These are phyloP conservation scores for Ascosphaera aggregata DNA, from an alignment of 2,329 filamentous ascomycete genomes.

Conservation along the genomic window DNA sequence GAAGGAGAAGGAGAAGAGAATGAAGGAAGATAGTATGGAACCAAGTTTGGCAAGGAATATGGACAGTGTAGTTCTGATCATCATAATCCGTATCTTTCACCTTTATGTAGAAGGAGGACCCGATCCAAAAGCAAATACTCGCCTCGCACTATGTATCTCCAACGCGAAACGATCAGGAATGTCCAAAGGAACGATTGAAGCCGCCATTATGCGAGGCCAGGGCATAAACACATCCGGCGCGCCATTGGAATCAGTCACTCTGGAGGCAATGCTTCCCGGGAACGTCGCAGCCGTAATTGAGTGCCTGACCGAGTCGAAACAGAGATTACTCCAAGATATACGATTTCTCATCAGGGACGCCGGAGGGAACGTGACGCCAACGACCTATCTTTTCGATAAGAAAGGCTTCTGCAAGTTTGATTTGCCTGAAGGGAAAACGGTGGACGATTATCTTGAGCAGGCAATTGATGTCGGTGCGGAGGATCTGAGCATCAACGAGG, in stretches of 20 bases:
- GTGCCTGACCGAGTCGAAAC: slow-evolving; percentile 62
- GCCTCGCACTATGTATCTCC: slow-evolving; percentile 47
- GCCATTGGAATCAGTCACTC: slow-evolving; percentile 49
- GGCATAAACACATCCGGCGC: slow-evolving; percentile 54
- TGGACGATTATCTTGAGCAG: slow-evolving; percentile 52
- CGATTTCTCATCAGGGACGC: slow-evolving; percentile 45
- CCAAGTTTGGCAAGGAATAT: no score
- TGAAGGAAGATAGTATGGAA: no score
- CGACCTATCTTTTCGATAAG: slow-evolving; percentile 65
- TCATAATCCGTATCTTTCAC: background rate
- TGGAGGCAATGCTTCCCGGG: slow-evolving; percentile 61
- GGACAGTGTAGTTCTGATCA: background rate
- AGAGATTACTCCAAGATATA: slow-evolving; percentile 49
- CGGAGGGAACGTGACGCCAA: slow-evolving; percentile 47
- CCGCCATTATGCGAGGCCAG: slow-evolving; percentile 69
- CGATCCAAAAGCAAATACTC: slow-evolving; percentile 49
- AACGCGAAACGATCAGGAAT: slow-evolving; percentile 70
- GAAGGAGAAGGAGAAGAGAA: no score
- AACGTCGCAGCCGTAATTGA: slow-evolving; percentile 59
- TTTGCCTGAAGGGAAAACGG: slow-evolving; percentile 28
- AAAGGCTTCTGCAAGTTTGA: slow-evolving; percentile 51
- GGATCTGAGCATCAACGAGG: slow-evolving; percentile 30
- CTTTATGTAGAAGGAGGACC: slow-evolving; percentile 42
- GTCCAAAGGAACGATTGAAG: slow-evolving; percentile 64
- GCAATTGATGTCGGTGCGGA: slow-evolving; percentile 64